Evolutionary conservation across 345 rosid species (phyloP).

Genomic region (Sonneratia caseolaris): DNA sequence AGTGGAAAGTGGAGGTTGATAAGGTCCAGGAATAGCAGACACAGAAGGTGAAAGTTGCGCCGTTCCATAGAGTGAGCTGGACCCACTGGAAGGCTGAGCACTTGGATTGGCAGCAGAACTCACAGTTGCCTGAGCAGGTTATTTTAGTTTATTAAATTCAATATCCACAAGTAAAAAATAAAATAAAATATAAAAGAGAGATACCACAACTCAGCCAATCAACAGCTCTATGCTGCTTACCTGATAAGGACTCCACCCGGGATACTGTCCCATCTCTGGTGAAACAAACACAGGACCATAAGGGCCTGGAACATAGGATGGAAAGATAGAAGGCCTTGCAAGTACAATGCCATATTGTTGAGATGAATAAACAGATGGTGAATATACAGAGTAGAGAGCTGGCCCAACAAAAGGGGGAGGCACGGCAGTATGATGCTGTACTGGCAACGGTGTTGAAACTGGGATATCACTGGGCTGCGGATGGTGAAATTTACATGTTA

Average conservation of each 20-base stretch:
- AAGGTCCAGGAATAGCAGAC: conserved; percentile 48
- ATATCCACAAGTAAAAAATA: background rate
- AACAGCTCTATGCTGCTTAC: conserved; percentile 25
- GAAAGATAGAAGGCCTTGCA: conserved; percentile 67
- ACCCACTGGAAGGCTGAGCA: conserved; percentile 41
- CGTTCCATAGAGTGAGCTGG: conserved; percentile 54
- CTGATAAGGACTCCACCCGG: conserved; percentile 68
- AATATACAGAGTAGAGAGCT: conserved; percentile 45
- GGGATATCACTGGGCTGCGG: conserved; percentile 55
- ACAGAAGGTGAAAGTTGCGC: conserved; percentile 53
- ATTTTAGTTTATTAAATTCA: background rate
- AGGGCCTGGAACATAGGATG: conserved; percentile 57
- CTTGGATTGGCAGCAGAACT: conserved; percentile 49
- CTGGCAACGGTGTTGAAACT: conserved; percentile 37
- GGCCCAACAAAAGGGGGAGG: conserved; percentile 31
- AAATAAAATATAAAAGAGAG: background rate
- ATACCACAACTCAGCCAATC: background rate
- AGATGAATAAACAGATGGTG: conserved; percentile 50
- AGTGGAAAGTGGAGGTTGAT: conserved; percentile 38
- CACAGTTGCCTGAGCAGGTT: conserved; percentile 37
- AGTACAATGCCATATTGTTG: conserved; percentile 66
- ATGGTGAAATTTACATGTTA: conserved; percentile 82
- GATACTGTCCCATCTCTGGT: conserved; percentile 57
- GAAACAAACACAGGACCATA: conserved; percentile 72
- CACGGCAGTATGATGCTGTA: conserved; percentile 33